Percentiles rank a stretch among this genome's conserved stretches.
Evolutionary conservation across 768 basidiomycete species (phyloP).

Genomic region (Pisolithus microcarpus): DNA sequence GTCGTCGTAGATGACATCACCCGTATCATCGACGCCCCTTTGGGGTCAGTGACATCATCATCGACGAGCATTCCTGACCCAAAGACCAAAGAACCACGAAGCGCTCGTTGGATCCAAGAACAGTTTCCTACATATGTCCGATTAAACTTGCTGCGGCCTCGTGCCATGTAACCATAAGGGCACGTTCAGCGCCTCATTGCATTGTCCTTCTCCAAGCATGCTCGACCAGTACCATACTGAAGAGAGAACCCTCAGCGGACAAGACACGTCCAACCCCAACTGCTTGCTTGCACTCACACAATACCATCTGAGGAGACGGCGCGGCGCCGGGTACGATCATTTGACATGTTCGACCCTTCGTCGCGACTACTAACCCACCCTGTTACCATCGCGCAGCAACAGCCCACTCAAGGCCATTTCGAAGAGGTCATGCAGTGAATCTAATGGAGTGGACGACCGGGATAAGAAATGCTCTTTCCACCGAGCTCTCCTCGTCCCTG

Average conservation of each 20-base stretch:
- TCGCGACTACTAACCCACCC: background rate
- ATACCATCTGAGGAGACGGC: background rate
- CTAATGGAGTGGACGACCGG: background rate
- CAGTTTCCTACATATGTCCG: no score
- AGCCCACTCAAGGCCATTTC: background rate
- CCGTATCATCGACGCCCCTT: no score
- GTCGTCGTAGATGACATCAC: background rate
- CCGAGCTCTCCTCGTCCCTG: conserved; percentile 15
- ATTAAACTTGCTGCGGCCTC: background rate
- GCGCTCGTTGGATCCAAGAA: no score
- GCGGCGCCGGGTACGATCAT: background rate
- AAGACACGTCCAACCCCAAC: background rate
- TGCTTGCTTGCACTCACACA: background rate
- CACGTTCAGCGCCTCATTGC: background rate
- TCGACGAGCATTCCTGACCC: background rate
- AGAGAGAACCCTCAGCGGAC: background rate
- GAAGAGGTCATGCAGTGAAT: background rate
- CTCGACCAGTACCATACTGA: background rate
- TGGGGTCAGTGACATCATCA: no score
- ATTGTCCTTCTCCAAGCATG: background rate
- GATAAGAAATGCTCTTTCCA: conserved; percentile 8
- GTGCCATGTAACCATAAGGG: background rate
- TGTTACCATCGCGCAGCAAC: background rate
- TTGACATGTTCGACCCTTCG: background rate
- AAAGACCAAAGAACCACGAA: no score